Evolutionary conservation across 495 filamentous ascomycete species (phyloP).

Genomic region (Parathielavia hyrcaniae): DNA sequence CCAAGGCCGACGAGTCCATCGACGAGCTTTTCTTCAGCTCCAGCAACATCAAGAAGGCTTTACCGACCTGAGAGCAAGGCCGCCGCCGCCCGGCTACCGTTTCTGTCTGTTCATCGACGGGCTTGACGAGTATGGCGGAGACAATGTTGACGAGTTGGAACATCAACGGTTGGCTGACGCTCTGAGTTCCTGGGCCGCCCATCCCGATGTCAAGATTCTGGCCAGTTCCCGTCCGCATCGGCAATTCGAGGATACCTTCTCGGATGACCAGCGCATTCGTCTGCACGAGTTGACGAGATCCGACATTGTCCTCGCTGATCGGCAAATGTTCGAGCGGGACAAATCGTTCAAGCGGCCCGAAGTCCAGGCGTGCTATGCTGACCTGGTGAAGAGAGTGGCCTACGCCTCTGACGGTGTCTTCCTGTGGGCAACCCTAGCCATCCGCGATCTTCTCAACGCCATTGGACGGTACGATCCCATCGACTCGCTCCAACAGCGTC

Average conservation of each 20-base stretch:
- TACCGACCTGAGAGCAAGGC: not conserved
- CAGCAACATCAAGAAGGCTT: constrained; percentile 2
- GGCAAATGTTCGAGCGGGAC: too few species aligned
- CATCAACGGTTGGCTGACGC: not conserved
- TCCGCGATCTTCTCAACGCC: too few species aligned
- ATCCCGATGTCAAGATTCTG: not conserved
- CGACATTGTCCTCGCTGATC: not conserved
- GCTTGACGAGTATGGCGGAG: constrained; percentile 22
- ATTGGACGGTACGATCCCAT: too few species aligned
- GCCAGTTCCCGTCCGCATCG: not conserved
- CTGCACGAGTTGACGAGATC: not conserved
- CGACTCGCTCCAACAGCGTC: too few species aligned
- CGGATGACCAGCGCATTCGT: not conserved
- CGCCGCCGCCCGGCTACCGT: not conserved
- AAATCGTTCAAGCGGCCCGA: too few species aligned
- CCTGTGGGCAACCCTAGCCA: too few species aligned
- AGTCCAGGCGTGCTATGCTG: too few species aligned
- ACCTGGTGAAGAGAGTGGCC: too few species aligned
- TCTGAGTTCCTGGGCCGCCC: not conserved
- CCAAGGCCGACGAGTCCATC: not conserved
- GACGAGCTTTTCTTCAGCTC: not conserved
- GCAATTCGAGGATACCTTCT: not conserved
- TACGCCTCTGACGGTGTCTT: not conserved
- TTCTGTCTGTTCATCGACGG: constrained; percentile 48
- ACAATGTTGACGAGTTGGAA: constrained; percentile 31